phyloP scores from a whole-genome alignment of 805 yeast species.

The Ogataea nitratoaversa region DNA sequence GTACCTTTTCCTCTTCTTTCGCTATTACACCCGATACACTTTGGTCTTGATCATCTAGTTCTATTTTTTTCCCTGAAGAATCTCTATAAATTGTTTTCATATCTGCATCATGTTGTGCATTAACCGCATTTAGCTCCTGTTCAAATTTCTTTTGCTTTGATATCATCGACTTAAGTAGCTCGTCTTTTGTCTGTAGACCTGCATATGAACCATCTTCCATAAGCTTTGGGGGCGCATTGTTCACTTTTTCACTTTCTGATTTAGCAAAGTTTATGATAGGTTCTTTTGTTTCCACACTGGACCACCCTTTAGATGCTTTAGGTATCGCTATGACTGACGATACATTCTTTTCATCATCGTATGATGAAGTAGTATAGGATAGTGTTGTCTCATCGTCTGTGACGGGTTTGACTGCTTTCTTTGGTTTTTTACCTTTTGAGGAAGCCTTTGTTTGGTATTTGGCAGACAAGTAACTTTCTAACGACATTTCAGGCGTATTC shows the following conservation, averaged over 20 bases:
- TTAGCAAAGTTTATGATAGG: neutral
- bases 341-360: neutral
- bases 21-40: conserved; percentile 1
- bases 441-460: neutral
- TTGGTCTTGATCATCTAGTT: conserved; percentile 2
- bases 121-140: conserved; percentile 26
- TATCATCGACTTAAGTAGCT: conserved; percentile 34
- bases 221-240: conserved; percentile 8
- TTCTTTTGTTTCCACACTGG: neutral
- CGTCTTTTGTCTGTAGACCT: conserved; percentile 46
- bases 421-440: neutral
- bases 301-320: neutral
- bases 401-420: no score
- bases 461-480: conserved; percentile 4
- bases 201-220: conserved; percentile 23
- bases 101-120: conserved; percentile 6
- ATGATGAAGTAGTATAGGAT: neutral
- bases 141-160: conserved; percentile 17
- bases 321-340: neutral
- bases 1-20: conserved; percentile 18
- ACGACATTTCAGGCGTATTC: conserved; percentile 5
- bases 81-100: conserved; percentile 54
- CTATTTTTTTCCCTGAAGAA: conserved; percentile 43
- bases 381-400: no score
- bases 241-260: conserved; percentile 17